phyloP scores from a whole-genome alignment of 176 grass and related monocot species.

The Aegilops tauschii region DNA sequence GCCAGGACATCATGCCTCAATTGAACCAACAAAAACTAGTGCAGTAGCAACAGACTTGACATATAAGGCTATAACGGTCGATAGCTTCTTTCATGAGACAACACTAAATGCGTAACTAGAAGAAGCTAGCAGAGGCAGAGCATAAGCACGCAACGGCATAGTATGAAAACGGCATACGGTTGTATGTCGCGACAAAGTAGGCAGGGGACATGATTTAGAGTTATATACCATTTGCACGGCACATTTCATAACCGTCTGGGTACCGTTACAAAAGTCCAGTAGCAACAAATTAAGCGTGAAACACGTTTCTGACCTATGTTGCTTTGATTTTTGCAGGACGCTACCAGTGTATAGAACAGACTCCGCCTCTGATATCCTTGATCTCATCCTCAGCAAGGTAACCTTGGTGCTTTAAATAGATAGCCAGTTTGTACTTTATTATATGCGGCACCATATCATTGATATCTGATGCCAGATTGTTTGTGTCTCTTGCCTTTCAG shows the following conservation, averaged over 20 bases:
- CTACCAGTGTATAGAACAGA: constrained; percentile 53
- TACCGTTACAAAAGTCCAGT: not conserved
- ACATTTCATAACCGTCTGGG: not conserved
- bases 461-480: constrained; percentile 15
- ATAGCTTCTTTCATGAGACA: not conserved
- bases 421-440: not conserved
- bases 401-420: not conserved
- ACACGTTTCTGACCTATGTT: not conserved
- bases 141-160: not conserved
- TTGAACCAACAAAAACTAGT: not conserved
- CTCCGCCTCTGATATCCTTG: constrained; percentile 55
- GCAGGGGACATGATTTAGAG: not conserved
- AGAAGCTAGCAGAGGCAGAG: not conserved
- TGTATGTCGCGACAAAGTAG: not conserved
- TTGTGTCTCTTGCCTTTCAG: constrained; percentile 13
- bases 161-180: not conserved
- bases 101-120: not conserved
- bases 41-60: not conserved
- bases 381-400: constrained; percentile 78
- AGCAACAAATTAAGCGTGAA: not conserved
- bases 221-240: not conserved
- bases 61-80: not conserved
- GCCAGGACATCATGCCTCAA: not conserved
- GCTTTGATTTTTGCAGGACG: constrained; percentile 27
- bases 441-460: not conserved